Conservation (phyloP, 768 basidiomycete genomes). For the Lactifluus hygrophoroides region DNA sequence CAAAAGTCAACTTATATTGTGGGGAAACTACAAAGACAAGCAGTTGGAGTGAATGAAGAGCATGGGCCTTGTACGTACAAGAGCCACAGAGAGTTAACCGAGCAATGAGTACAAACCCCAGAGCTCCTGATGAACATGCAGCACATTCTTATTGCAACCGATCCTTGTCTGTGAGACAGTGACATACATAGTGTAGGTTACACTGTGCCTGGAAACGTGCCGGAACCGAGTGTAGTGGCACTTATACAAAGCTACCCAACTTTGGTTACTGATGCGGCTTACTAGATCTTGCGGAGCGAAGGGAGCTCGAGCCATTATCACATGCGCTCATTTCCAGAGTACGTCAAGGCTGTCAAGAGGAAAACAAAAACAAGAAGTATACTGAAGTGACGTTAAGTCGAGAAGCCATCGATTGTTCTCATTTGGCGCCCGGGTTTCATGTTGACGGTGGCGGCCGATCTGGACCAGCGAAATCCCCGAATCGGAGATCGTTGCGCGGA, state of each 20-base stretch:
- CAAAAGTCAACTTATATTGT: not conserved
- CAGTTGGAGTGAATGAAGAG: not conserved
- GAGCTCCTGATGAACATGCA: not conserved
- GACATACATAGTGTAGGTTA: not conserved
- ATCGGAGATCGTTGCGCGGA: not conserved
- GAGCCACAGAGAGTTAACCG: not conserved
- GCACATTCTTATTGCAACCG: not conserved
- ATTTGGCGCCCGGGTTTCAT: not conserved
- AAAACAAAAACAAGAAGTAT: not conserved
- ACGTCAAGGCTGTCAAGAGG: not conserved
- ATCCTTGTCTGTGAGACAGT: not conserved
- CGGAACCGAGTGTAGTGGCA: not conserved
- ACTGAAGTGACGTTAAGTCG: too few species aligned
- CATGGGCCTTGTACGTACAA: not conserved
- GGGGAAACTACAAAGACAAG: conserved; percentile 2
- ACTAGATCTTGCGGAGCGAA: not conserved
- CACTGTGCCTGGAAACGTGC: conserved; percentile 11
- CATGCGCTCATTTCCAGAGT: not conserved
- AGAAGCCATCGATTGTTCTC: too few species aligned
- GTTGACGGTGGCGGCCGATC: not conserved
- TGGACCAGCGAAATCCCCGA: not conserved
- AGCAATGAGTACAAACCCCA: not conserved
- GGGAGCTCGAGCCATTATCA: not conserved
- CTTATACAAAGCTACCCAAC: not conserved
- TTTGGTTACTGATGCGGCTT: not conserved